Conservation (phyloP, 2,329 filamentous ascomycete species). For the Aspergillus fijiensis region DNA sequence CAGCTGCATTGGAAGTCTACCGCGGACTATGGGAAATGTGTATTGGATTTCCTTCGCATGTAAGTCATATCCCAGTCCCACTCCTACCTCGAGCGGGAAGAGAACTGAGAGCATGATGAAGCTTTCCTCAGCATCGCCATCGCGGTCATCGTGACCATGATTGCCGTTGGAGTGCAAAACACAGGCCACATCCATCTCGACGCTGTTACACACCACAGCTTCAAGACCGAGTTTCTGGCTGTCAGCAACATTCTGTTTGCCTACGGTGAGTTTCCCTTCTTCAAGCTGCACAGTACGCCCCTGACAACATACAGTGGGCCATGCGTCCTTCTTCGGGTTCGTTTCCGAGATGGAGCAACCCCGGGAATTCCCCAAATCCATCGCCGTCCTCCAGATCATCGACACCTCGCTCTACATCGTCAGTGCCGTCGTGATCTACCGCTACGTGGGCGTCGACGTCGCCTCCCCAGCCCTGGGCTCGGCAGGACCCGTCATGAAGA, state of each 20-base stretch:
- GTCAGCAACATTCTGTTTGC: constrained; percentile 70
- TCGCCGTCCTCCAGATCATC: constrained; percentile 60
- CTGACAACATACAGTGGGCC: constrained; percentile 42
- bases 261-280: constrained; percentile 47
- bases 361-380: constrained; percentile 60
- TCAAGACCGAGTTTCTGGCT: constrained; percentile 59
- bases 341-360: constrained; percentile 64
- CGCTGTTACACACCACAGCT: constrained; percentile 42
- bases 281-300: background rate
- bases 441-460: constrained; percentile 62
- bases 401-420: constrained; percentile 65
- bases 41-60: constrained; percentile 61
- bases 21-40: constrained; percentile 62
- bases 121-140: constrained; percentile 58
- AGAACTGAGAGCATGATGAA: constrained; percentile 21
- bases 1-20: constrained; percentile 59
- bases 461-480: constrained; percentile 66
- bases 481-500: constrained; percentile 55
- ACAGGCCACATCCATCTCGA: constrained; percentile 39
- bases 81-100: background rate
- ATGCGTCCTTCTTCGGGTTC: constrained; percentile 67
- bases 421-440: constrained; percentile 66
- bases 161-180: constrained; percentile 58
- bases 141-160: constrained; percentile 66
- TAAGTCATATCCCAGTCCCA: constrained; percentile 25